phyloP scores from a whole-genome alignment of 2,329 filamentous ascomycete species.

The Chalaropsis thielavioides region DNA sequence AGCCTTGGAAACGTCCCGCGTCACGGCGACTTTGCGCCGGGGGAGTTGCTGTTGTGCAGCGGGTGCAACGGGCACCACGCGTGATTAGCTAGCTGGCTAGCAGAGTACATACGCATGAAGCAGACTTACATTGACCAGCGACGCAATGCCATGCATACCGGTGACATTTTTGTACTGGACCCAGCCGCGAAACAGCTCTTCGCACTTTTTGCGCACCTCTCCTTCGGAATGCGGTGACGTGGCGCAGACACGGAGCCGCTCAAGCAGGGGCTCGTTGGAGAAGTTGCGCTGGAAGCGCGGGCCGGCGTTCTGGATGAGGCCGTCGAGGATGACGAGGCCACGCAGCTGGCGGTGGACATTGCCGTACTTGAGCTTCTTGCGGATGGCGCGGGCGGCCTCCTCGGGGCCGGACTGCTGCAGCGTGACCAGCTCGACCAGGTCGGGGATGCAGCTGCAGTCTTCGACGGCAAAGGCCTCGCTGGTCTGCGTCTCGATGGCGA shows the following conservation, averaged over 20 bases:
- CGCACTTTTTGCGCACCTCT: slow-evolving; percentile 77
- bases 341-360: slow-evolving; percentile 84
- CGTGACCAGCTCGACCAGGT: slow-evolving; percentile 85
- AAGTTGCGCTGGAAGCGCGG: slow-evolving; percentile 74
- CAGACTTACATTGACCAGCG: slow-evolving; percentile 48
- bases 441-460: slow-evolving; percentile 79
- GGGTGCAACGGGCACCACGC: no score
- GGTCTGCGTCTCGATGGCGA: slow-evolving; percentile 80
- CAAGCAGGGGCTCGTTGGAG: slow-evolving; percentile 78
- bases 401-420: slow-evolving; percentile 74
- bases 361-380: slow-evolving; percentile 98
- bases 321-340: slow-evolving; percentile 77
- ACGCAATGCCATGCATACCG: slow-evolving; percentile 67
- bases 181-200: slow-evolving; percentile 77
- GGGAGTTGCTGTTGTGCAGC: slow-evolving; percentile 41
- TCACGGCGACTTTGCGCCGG: slow-evolving; percentile 54
- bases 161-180: slow-evolving; percentile 68
- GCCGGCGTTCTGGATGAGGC: slow-evolving; percentile 87
- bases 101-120: neutral
- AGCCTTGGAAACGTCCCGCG: slow-evolving; percentile 67
- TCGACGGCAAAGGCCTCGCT: slow-evolving; percentile 82
- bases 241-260: slow-evolving; percentile 76
- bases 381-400: slow-evolving; percentile 79
- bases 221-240: slow-evolving; percentile 73
- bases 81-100: neutral